Percentiles rank a stretch among this genome's conserved stretches.
Evolutionary conservation across 257 asterid species (phyloP).

Genomic region (Solanum bulbocastanum): DNA sequence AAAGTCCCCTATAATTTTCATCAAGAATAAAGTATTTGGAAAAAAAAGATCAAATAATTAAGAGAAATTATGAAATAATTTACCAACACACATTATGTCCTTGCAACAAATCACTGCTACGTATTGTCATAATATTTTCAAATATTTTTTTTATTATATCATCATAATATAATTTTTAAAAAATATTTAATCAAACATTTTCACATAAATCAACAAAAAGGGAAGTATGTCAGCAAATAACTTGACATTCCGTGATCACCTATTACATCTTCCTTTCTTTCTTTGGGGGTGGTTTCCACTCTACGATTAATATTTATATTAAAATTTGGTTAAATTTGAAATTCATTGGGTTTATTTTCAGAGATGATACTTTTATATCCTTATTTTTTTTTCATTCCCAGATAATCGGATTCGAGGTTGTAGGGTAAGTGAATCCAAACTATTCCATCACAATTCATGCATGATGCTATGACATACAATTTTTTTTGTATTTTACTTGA

Average conservation of each 20-base stretch:
- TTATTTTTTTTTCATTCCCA: background rate
- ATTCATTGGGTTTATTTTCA: fast-evolving
- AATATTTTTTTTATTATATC: background rate
- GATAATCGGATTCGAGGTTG: too few relatives aligned
- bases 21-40: background rate
- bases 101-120: fast-evolving
- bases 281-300: too few relatives aligned
- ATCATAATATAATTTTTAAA: too few relatives aligned
- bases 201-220: background rate
- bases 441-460: background rate
- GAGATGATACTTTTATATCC: background rate
- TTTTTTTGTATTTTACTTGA: too few relatives aligned
- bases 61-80: background rate
- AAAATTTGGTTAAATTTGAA: background rate
- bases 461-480: too few relatives aligned
- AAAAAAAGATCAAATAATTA: background rate
- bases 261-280: background rate
- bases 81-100: background rate
- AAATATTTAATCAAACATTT: too few relatives aligned
- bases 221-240: constrained; percentile 17
- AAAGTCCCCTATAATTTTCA: background rate
- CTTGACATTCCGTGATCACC: constrained; percentile 54
- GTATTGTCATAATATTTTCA: background rate
- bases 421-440: background rate
- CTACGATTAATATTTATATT: background rate